Base-by-base conservation (phyloP, 2,329 filamentous ascomycete genomes). In the Penicillium sp. region DNA sequence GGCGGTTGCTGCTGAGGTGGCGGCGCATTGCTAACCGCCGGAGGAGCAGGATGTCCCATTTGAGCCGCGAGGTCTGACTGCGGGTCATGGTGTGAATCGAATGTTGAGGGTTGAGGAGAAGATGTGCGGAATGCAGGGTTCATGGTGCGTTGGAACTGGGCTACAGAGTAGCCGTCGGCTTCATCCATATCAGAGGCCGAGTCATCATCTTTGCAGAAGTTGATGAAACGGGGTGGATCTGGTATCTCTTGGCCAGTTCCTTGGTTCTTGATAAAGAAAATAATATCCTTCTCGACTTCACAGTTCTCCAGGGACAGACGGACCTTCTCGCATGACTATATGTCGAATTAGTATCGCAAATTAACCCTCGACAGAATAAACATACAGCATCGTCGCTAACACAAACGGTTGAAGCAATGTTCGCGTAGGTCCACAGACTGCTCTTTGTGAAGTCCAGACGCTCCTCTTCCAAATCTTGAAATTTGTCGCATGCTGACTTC, bases 401-500 rank as follows among this genome's bases (percentile, higher is more conserved):
- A 71, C 94, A 99, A 12, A 97, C 94, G 0, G 93, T 97, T 0
- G 93, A 97, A 0, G 94, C 87, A 67, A 99, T 92, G 73, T 99
- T 99, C 56, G 94, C 93, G 78, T 97, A 99, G 15, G 88, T 93
- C 95, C 94, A 99, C 8, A 99, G 81, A 70, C 94, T 97, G 78
- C 90, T 96, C 81, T 97, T 99, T 65, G 92, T 93, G 72, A 96
- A 99, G 76, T 99, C 94, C 40, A 99, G 83, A 43, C 94, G 85
- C 77, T 99, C 94, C 75, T 99, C 95, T 77, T 99, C 94, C 13
- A 99, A 85, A 69, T 99, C 95, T 79, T 99, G 95, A 76, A 99
- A 99, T 80, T 97, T 99, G 70, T 89, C 95, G 69, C 94, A 96
- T 1, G 93, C 94, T 21, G 90, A 87, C 77, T 97, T 99, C 94